Conservation (phyloP, 148 eudicot genomes). For the Vaccinium darrowii region DNA sequence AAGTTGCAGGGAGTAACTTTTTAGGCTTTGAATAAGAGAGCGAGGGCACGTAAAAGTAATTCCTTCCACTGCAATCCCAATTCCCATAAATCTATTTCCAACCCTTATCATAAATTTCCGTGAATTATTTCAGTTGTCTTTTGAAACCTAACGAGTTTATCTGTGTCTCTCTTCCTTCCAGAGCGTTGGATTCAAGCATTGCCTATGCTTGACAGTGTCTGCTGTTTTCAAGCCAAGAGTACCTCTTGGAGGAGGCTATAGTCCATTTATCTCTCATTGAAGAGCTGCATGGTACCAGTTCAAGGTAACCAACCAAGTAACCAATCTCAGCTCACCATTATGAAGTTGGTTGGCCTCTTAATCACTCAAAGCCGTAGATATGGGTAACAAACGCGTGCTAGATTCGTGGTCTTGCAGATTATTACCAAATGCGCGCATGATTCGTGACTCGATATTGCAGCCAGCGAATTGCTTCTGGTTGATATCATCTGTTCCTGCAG, state of each 20-base stretch:
- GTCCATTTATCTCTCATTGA: conserved; percentile 36
- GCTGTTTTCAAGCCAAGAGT: conserved; percentile 68
- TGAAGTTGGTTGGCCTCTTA: background rate
- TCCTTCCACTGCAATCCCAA: no score
- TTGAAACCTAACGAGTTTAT: conserved; percentile 9
- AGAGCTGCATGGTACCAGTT: background rate
- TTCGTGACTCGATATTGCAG: background rate
- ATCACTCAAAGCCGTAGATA: no score
- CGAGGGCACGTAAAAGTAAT: no score
- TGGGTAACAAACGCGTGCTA: no score
- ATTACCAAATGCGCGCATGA: conserved; percentile 3
- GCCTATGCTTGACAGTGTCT: conserved; percentile 58
- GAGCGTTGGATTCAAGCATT: conserved; percentile 60
- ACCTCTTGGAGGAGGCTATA: conserved; percentile 84
- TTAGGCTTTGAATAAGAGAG: no score
- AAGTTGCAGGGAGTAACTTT: no score
- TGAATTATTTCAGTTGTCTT: background rate
- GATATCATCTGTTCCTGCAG: background rate
- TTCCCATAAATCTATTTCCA: no score
- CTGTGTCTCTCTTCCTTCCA: conserved; percentile 24
- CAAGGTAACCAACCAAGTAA: background rate
- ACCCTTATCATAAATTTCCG: background rate
- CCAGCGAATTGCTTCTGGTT: background rate
- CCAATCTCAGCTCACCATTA: background rate
- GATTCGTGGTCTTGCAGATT: conserved; percentile 35